Percentiles rank a stretch among this genome's conserved stretches.
These are phyloP conservation scores for Gonapodya sp. DNA, from an alignment of 192 early-diverging fungal species.

Conservation along the genomic window DNA sequence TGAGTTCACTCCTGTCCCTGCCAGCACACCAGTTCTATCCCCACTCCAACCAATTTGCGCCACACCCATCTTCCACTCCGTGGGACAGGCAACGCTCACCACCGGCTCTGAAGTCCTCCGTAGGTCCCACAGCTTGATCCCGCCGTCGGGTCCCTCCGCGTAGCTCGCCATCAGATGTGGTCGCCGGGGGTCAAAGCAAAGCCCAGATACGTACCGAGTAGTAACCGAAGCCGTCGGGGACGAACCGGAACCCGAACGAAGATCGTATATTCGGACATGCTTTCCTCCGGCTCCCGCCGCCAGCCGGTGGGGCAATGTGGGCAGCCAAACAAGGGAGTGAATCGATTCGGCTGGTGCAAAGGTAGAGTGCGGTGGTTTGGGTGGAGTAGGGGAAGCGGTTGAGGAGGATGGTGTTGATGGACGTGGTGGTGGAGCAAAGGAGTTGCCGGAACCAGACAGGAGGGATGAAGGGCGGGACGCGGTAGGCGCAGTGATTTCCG, in stretches of 20 bases:
- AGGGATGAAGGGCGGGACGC: slow-evolving; percentile 6
- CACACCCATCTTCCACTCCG: slow-evolving; percentile 21
- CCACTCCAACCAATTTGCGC: slow-evolving; percentile 51
- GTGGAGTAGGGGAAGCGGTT: slow-evolving; percentile 14
- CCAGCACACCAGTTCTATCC: slow-evolving; percentile 44
- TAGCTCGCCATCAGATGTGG: background rate
- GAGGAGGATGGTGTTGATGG: background rate
- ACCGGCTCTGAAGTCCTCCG: background rate
- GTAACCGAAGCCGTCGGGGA: background rate
- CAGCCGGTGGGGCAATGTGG: slow-evolving; percentile 34
- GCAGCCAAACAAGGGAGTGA: slow-evolving; percentile 59
- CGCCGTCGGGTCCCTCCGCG: background rate
- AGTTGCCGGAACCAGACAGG: background rate
- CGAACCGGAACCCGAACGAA: slow-evolving; percentile 17
- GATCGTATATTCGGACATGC: slow-evolving; percentile 61
- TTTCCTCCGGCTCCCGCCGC: slow-evolving; percentile 65
- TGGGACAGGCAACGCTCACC: background rate
- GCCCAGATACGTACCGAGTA: background rate
- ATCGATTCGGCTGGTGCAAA: slow-evolving; percentile 59
- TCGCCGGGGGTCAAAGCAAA: background rate
- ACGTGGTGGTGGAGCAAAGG: background rate
- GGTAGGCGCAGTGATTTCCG: slow-evolving; percentile 11
- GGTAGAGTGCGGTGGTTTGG: slow-evolving; percentile 32
- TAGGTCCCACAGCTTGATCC: background rate
- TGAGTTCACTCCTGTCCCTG: slow-evolving; percentile 45